A percentile compares a stretch with the other conserved stretches of the same genome.
phyloP scores from a whole-genome alignment of 768 basidiomycete genomes.

The Boletus rufocinnamomeus region DNA sequence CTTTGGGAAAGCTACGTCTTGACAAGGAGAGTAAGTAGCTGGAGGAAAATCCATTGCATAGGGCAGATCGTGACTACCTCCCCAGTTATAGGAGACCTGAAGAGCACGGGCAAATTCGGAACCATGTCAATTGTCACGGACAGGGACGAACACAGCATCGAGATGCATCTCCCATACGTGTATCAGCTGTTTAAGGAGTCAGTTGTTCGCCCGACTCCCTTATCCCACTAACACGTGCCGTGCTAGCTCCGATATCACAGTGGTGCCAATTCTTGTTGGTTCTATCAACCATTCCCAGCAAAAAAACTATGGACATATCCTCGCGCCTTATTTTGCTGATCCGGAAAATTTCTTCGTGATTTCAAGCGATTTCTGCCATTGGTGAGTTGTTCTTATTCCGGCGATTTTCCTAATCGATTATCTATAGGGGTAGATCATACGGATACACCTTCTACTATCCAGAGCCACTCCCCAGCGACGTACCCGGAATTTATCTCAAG shows the following conservation, averaged over 20 bases:
- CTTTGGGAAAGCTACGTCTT: slow-evolving; percentile 78
- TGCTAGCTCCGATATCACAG: slow-evolving; percentile 65
- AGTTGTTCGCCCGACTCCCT: slow-evolving; percentile 14
- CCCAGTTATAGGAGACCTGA: slow-evolving; percentile 20
- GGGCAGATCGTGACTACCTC: slow-evolving; percentile 9
- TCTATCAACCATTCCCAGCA: slow-evolving; percentile 64
- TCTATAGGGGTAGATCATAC: slow-evolving; percentile 76
- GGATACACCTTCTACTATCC: slow-evolving; percentile 89
- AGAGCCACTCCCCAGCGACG: slow-evolving; percentile 49
- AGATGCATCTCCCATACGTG: slow-evolving; percentile 96
- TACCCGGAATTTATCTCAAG: slow-evolving; percentile 52
- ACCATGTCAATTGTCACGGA: slow-evolving; percentile 68
- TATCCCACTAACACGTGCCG: slow-evolving; percentile 5
- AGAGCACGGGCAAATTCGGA: slow-evolving; percentile 51
- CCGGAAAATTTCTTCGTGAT: slow-evolving; percentile 86
- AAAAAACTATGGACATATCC: slow-evolving; percentile 59
- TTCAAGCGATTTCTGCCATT: slow-evolving; percentile 98
- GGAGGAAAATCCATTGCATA: neutral
- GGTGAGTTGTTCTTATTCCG: slow-evolving; percentile 49
- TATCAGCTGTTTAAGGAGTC: slow-evolving; percentile 84
- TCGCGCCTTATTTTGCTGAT: slow-evolving; percentile 79
- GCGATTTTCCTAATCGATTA: slow-evolving; percentile 1
- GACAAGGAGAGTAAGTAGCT: slow-evolving; percentile 70
- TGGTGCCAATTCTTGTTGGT: slow-evolving; percentile 93
- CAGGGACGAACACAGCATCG: slow-evolving; percentile 95